A percentile compares a stretch with the other conserved stretches of the same genome.
phyloP scores from a whole-genome alignment of 805 yeast genomes.

The Lipomyces yamadae region DNA sequence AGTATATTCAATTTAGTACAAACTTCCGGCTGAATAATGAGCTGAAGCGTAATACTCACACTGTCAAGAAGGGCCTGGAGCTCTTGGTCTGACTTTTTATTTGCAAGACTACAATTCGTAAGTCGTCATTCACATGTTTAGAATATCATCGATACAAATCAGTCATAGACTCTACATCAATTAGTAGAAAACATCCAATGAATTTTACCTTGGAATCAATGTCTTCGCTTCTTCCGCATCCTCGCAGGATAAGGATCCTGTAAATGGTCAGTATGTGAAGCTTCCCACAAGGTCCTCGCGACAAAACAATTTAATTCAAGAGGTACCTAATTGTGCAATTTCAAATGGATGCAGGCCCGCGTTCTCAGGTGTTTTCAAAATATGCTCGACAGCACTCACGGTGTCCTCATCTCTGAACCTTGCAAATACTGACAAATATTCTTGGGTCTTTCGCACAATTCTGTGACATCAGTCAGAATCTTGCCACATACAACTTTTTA shows the following conservation, averaged over 20 bases:
- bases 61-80: constrained; percentile 86
- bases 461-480: constrained; percentile 42
- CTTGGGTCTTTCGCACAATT: constrained; percentile 88
- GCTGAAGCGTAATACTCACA: constrained; percentile 55
- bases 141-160: not conserved
- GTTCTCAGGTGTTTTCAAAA: constrained; percentile 75
- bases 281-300: not conserved
- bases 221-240: constrained; percentile 97
- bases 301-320: not conserved
- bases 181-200: not conserved
- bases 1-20: not conserved
- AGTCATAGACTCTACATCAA: not conserved
- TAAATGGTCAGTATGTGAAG: not conserved
- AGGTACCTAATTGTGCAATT: constrained; percentile 72
- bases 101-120: constrained; percentile 59
- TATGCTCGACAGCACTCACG: constrained; percentile 88
- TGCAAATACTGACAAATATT: constrained; percentile 81
- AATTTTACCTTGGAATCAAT: constrained; percentile 63
- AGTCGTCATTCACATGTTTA: not conserved
- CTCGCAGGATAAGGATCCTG: constrained; percentile 86
- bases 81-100: constrained; percentile 83
- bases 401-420: constrained; percentile 92
- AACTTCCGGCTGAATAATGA: not conserved
- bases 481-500: not conserved
- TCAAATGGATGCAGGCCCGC: constrained; percentile 91